Evolutionary conservation across 345 rosid genomes (phyloP), one percentile per base, ranked within the genome.

Genomic region (Carallia pectinifolia): DNA sequence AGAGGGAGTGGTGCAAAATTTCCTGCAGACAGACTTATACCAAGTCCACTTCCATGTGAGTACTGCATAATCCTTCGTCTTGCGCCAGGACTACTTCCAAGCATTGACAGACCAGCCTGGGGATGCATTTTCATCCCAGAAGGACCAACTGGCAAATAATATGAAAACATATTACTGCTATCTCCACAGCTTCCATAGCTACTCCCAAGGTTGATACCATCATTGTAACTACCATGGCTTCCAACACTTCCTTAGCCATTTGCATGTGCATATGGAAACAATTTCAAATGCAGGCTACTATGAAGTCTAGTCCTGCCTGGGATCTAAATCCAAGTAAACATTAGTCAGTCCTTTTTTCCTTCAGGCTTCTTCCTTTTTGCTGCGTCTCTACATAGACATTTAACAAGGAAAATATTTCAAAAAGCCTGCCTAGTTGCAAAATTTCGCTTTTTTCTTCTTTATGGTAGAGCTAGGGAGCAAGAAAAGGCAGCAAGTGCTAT

Each of bases 161-260:
- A 92, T 59, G 94, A 85, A 76, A 90, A 89, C 81, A 84, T 82
- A 76, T 86, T 85, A 69, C 78, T 77, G 39, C 82, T 65, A 72
- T 91, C 99, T 58, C 99, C 98, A 75, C 86, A 89, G 80, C 99
- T 95, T 50, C 97, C 98, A 67, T 87, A 92, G 81, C 97, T 91
- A 84, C 85, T 90, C 68, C 86, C 96, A 59, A 84, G 87, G 44
- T 88, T 88, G 80, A 78, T 77, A 67, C 89, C 89, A 76, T 95
- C 99, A 77, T 87, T 92, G 71, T 89, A 90, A 79, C 99, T 95
- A 39, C 97, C 93, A 85, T 90, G 89, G 81, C 97, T 95, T 74
- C 97, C 97, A 18, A 92, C 80, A 80, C 97, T 95, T 66, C 98
- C 97, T 81, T 88, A 95, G 77, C 97, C 89, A 85, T 84, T 82